Evolutionary conservation across 371 early-diverging fungal species (phyloP).

Genomic region (Dinochytrium kinnereticum): DNA sequence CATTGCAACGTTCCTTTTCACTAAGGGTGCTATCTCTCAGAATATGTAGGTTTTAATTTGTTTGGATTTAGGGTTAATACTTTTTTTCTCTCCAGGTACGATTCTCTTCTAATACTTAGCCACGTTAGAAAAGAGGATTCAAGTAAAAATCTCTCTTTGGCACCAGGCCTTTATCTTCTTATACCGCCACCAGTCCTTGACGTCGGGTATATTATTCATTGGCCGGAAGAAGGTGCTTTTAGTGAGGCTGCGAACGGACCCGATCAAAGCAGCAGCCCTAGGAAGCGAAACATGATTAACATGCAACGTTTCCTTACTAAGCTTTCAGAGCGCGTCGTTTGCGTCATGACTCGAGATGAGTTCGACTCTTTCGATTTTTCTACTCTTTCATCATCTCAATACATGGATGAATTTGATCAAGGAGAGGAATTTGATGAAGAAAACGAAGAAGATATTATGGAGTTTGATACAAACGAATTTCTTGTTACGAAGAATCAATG

Average conservation of each 20-base stretch:
- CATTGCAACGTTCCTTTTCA: not conserved
- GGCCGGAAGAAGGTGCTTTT: constrained; percentile 1
- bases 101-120: too few species aligned
- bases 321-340: not conserved
- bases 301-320: constrained; percentile 4
- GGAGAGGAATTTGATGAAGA: constrained; percentile 11
- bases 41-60: not conserved
- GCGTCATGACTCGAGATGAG: constrained; percentile 9
- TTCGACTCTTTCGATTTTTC: not conserved
- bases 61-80: too few species aligned
- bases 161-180: not conserved
- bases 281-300: not conserved
- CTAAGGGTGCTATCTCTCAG: not conserved
- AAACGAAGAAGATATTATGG: not conserved
- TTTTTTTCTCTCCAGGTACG: too few species aligned
- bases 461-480: constrained; percentile 3
- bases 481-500: constrained; percentile 6
- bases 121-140: too few species aligned
- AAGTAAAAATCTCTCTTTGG: too few species aligned
- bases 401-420: not conserved
- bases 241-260: not conserved
- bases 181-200: not conserved
- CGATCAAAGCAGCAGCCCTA: not conserved
- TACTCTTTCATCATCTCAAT: not conserved
- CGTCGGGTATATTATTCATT: not conserved